Evolutionary conservation across 306 rosid genomes (phyloP), one percentile per base, ranked within the genome.

Genomic region (Glycine soja): DNA sequence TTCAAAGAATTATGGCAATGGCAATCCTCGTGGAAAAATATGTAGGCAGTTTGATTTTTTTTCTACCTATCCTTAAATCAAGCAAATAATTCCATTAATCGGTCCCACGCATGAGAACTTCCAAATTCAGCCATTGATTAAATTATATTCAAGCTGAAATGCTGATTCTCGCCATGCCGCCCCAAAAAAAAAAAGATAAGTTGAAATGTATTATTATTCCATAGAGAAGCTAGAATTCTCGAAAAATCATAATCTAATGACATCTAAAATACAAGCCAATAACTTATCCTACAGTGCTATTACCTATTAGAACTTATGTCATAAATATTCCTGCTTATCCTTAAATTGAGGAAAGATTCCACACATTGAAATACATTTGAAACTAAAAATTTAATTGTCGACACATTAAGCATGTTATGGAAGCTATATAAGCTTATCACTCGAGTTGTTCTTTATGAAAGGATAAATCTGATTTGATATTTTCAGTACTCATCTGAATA

Each of bases 241-340:
- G 54, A 18, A 42, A 68, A 56, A 34, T 54, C 30, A 19, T 69
- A 56, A 15, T 43, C 19, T 67, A 67, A 66, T 36, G 2, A 51
- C 14, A 52, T 18, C 5, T 36, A 2, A 6, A 48, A 63, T 34
- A 77, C 53, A 66, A 52, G 46, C 46, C 57, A 40, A 38, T 4
- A 10, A 12, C 24, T 16, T 36, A 65, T 6, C 7, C 46, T 7
- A 7, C 46, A 42, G 46, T 42, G 46, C 46, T 7, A 0, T 42
- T 42, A 42, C 52, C 51, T 40, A 38, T 34, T 34, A 8, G 15
- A 56, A 7, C 9, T 40, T 30, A 36, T 45, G 59, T 30, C 15
- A 69, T 79, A 19, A 43, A 45, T 69, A 24, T 56, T 69, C 76
- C 30, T 79, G 9, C 8, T 79, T 70, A 43, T 56, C 82, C 58